Base-by-base conservation (phyloP, 306 rosid species). In the Prunus padus region DNA sequence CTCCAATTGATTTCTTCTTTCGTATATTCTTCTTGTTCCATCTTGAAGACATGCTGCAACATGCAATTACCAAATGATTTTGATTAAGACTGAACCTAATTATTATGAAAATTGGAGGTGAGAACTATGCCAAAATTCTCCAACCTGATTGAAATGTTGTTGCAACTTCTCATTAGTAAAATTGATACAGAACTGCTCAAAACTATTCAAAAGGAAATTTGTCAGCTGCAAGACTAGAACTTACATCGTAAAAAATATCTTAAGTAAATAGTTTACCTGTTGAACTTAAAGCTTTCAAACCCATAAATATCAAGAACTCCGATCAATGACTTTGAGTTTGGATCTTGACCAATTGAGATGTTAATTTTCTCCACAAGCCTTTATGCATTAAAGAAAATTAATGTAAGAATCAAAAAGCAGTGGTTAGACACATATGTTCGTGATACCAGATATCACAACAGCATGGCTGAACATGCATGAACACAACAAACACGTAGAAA, bases 221-320 rank as follows among this genome's bases (percentile, higher is more conserved):
- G 73, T 90, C 77, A 89, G 87, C 81, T 56, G 67, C 47, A 76
- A 69, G 69, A 56, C 62, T 56, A 74, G 65, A 79, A 65, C 26
- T 20, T 31, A 64, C 25, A 76, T 31, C 66, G 37, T 37, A 75
- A 84, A 64, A 28, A 42, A 60, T 64, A 80, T 67, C 56, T 75
- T 70, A 77, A 75, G 49, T 47, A 71, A 66, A 28, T 69, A 62
- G 65, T 86, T 77, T 84, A 92, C 99, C 99, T 96, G 75, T 96
- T 96, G 83, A 92, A 88, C 85, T 90, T 88, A 81, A 96, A 96
- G 82, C 99, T 96, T 87, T 96, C 99, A 86, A 96, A 96, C 78
- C 99, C 99, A 82, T 96, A 96, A 78, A 96, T 96, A 87, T 96
- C 99, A 81, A 96, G 98, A 86, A 96, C 99, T 67, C 99, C 99